phyloP scores from a whole-genome alignment of 495 filamentous ascomycete species.

The Pseudomonodictys pantanalensis region DNA sequence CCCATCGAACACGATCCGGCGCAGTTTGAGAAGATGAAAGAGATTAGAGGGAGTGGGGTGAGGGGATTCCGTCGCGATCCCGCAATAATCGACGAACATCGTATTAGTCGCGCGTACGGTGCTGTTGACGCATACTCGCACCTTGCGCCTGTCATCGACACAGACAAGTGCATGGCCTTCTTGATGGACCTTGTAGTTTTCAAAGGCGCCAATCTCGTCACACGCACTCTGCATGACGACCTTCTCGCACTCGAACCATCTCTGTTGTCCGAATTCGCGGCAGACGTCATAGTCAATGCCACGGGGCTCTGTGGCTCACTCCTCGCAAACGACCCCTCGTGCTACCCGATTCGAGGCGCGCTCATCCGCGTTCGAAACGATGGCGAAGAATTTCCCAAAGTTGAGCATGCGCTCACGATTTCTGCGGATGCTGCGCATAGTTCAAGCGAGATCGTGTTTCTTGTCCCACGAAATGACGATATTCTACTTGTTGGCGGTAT shows the following conservation, averaged over 20 bases:
- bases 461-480: conserved; percentile 53
- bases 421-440: conserved; percentile 41
- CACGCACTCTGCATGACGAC: conserved; percentile 43
- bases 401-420: conserved; percentile 38
- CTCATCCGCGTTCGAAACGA: conserved; percentile 53
- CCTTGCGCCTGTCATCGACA: conserved; percentile 51
- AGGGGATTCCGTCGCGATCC: conserved; percentile 41
- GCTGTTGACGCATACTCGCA: conserved; percentile 50
- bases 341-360: conserved; percentile 49
- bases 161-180: conserved; percentile 50
- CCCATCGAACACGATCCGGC: conserved; percentile 39
- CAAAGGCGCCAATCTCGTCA: conserved; percentile 49
- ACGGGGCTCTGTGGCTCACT: conserved; percentile 44
- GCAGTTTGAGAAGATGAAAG: conserved; percentile 43
- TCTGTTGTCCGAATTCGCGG: conserved; percentile 41
- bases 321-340: conserved; percentile 42
- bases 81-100: conserved; percentile 38
- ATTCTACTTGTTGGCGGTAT: conserved; percentile 50
- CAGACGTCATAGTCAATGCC: conserved; percentile 51
- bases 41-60: conserved; percentile 42
- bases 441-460: conserved; percentile 48
- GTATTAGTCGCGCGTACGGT: conserved; percentile 42
- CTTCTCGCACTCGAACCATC: conserved; percentile 44
- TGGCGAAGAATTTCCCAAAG: conserved; percentile 48
- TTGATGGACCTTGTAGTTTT: conserved; percentile 45